Conservation (phyloP, 164 flowering plant genomes). For the Malania oleifera region DNA sequence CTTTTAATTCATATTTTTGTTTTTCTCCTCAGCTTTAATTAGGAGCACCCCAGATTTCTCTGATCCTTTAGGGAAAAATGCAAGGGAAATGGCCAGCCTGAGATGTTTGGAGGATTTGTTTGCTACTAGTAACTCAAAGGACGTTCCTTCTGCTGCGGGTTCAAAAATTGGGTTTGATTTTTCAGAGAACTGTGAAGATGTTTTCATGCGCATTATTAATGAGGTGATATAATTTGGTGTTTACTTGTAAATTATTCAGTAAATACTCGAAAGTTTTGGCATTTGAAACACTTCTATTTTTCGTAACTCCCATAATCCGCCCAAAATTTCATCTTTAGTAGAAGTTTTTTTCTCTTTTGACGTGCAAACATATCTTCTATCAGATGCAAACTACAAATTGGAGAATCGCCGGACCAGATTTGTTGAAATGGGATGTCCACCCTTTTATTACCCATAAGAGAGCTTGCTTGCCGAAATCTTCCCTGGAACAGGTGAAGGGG, state of each 20-base stretch:
- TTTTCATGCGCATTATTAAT: constrained; percentile 25
- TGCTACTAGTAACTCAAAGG: constrained; percentile 1
- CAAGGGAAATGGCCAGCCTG: constrained; percentile 48
- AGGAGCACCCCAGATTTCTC: constrained; percentile 26
- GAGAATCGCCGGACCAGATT: constrained; percentile 19
- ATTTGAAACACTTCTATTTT: neutral
- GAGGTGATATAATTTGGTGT: constrained; percentile 38
- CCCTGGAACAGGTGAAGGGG: constrained; percentile 40
- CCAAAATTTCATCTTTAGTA: neutral
- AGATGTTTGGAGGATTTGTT: constrained; percentile 46
- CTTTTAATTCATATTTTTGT: neutral
- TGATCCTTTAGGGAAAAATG: constrained; percentile 22
- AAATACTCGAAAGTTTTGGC: neutral
- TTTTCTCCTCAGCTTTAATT: constrained; percentile 36
- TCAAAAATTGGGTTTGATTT: constrained; percentile 22
- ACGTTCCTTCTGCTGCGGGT: constrained; percentile 4
- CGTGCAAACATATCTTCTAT: neutral
- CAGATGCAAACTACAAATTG: constrained; percentile 25
- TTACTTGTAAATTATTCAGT: neutral
- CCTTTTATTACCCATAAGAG: constrained; percentile 50
- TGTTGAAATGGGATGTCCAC: constrained; percentile 30
- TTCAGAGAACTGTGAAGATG: constrained; percentile 37
- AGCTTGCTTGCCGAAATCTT: constrained; percentile 39
- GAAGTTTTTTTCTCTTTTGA: neutral
- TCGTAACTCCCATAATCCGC: neutral